Evolutionary conservation across 305 asterid genomes (phyloP).

Genomic region (Fraxinus floribunda): DNA sequence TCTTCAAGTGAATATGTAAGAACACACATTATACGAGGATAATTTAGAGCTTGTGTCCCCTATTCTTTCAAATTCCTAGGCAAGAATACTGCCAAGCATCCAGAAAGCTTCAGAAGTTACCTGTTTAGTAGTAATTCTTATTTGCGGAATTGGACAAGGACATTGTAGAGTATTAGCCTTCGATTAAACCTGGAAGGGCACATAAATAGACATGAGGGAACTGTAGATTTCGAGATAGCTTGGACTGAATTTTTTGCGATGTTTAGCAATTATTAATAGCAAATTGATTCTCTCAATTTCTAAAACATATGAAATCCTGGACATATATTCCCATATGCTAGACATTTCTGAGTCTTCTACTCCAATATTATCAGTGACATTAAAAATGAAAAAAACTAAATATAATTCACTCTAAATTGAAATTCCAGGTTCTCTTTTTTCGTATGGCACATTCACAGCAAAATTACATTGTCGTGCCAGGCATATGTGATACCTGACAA

Average conservation of each 20-base stretch:
- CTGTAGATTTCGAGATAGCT: background rate
- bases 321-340: background rate
- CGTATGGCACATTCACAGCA: background rate
- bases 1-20: background rate
- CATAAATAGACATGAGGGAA: background rate
- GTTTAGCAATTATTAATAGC: background rate
- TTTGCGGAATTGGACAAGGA: background rate
- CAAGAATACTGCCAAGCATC: background rate
- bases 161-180: background rate
- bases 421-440: background rate
- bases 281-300: background rate
- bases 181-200: background rate
- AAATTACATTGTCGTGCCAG: background rate
- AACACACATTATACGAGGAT: background rate
- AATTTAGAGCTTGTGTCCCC: background rate
- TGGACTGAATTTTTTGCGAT: background rate
- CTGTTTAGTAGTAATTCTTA: background rate
- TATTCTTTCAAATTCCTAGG: background rate
- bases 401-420: background rate
- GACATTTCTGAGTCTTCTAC: background rate
- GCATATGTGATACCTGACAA: background rate
- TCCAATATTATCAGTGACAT: background rate
- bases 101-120: background rate
- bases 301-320: background rate
- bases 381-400: background rate